Conservation (phyloP, 2,329 filamentous ascomycete species). For the Cladosporium colombiae region DNA sequence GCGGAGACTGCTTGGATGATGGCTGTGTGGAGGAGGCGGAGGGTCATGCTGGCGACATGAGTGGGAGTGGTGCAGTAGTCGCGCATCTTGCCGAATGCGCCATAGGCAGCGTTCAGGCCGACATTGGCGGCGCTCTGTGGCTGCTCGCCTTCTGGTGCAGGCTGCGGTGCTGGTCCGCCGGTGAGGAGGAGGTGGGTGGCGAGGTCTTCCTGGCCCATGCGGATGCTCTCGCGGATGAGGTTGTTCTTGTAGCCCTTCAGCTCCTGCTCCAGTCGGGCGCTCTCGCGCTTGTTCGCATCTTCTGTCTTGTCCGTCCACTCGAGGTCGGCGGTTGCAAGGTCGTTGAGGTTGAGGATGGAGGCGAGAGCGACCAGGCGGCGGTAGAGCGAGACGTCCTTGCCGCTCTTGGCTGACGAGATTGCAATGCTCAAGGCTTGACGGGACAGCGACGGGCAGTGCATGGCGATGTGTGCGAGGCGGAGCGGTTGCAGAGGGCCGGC, state of each 20-base stretch:
- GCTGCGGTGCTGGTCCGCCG: slow-evolving; percentile 51
- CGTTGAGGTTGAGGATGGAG: slow-evolving; percentile 64
- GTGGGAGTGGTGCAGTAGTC: slow-evolving; percentile 82
- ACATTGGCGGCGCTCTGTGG: slow-evolving; percentile 28
- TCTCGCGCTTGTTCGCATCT: slow-evolving; percentile 67
- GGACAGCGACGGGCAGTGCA: slow-evolving; percentile 71
- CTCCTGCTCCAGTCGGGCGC: slow-evolving; percentile 76
- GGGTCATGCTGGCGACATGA: slow-evolving; percentile 80
- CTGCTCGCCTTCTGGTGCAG: slow-evolving; percentile 16
- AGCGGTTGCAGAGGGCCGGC: slow-evolving; percentile 78
- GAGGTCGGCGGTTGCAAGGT: slow-evolving; percentile 66
- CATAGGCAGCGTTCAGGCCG: slow-evolving; percentile 69
- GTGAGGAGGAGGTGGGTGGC: slow-evolving; percentile 79
- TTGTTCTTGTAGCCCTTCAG: slow-evolving; percentile 95
- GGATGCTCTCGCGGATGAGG: slow-evolving; percentile 91
- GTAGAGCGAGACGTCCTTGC: slow-evolving; percentile 73
- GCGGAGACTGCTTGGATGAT: slow-evolving; percentile 71
- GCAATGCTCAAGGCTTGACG: slow-evolving; percentile 80
- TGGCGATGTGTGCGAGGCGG: slow-evolving; percentile 79
- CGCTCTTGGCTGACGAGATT: slow-evolving; percentile 71
- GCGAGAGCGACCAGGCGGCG: slow-evolving; percentile 68
- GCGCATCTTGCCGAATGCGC: slow-evolving; percentile 83
- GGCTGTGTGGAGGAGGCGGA: slow-evolving; percentile 73
- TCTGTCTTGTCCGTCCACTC: slow-evolving; percentile 74
- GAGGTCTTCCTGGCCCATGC: slow-evolving; percentile 89